Base-by-base conservation (phyloP, 176 grass and related monocot genomes). In the Puccinellia tenuiflora region DNA sequence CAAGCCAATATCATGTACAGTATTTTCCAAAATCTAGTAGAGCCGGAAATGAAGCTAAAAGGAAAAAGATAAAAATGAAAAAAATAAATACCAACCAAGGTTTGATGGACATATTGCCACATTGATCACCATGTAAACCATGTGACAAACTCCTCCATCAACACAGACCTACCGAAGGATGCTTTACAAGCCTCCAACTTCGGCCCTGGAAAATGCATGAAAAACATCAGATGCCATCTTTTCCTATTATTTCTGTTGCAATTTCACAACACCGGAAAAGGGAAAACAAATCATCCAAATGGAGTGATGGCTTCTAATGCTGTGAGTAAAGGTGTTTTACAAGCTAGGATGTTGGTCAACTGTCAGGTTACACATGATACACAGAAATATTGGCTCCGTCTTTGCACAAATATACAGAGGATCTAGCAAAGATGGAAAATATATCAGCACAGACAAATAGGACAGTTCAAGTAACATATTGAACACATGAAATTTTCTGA, bases 131-230 rank as follows among this genome's bases (percentile, higher is more conserved):
- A 82, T 73, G 84, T 81, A 87, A 89, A 92, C 71, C 76, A 92
- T 81, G 87, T 89, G 90, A 76, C 87, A 87, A 86, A 86, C 29
- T 77, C 84, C 71, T 87, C 76, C 84, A 92, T 89, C 63, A 81
- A 87, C 71, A 92, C 50, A 72, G 82, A 78, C 80, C 87, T 89
- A 89, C 7, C 43, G 90, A 92, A 89, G 90, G 87, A 92, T 92
- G 84, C 84, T 92, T 87, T 92, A 89, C 45, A 89, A 89, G 87
- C 90, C 55, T 89, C 87, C 87, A 92, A 87, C 84, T 79, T 92
- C 59, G 76, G 84, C 87, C 90, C 87, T 92, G 84, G 86, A 89
- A 92, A 92, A 86, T 68, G 81, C 87, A 89, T 87, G 80, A 92
- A 54, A 92, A 84, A 45, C 31, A 89, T 89, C 71, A 92, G 85